These are phyloP conservation scores for Capsicum baccatum DNA, from an alignment of 257 asterid genomes.

Conservation along the genomic window DNA sequence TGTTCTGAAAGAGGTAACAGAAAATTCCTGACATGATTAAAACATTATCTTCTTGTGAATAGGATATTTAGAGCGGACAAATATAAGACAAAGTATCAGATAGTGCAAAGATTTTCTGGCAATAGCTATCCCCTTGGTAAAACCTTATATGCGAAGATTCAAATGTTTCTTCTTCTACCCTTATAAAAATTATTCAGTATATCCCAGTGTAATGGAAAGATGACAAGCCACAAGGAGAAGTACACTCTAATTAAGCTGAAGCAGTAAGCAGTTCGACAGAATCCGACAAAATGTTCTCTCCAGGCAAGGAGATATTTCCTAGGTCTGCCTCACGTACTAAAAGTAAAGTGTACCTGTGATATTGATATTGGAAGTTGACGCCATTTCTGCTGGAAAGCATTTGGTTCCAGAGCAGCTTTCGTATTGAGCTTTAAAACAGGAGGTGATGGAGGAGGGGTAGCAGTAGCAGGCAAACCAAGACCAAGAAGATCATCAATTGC, in stretches of 20 bases:
- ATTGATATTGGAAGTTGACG: constrained; percentile 74
- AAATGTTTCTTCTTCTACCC: constrained; percentile 13
- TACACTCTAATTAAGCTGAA: constrained; percentile 1
- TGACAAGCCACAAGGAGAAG: not conserved
- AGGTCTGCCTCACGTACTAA: not conserved
- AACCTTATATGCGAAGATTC: not conserved
- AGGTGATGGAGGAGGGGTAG: constrained; percentile 59
- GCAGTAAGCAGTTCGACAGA: constrained; percentile 17
- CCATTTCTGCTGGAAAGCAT: constrained; percentile 94
- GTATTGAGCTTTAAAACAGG: constrained; percentile 70
- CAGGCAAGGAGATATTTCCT: constrained; percentile 17
- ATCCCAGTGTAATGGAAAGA: not conserved
- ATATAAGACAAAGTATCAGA: not conserved
- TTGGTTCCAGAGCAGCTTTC: constrained; percentile 75
- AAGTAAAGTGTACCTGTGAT: constrained; percentile 61
- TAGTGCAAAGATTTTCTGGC: not conserved
- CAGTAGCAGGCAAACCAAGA: constrained; percentile 65
- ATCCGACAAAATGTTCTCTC: not conserved
- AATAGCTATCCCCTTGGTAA: not conserved
- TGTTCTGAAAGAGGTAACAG: not conserved
- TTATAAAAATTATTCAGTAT: not conserved
- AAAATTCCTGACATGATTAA: not conserved
- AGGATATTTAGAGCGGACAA: not conserved
- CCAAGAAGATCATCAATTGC: constrained; percentile 93
- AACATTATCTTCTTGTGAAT: constrained; percentile 13